phyloP scores from a whole-genome alignment of 2,329 filamentous ascomycete species.

The Plenodomus lindquistii region DNA sequence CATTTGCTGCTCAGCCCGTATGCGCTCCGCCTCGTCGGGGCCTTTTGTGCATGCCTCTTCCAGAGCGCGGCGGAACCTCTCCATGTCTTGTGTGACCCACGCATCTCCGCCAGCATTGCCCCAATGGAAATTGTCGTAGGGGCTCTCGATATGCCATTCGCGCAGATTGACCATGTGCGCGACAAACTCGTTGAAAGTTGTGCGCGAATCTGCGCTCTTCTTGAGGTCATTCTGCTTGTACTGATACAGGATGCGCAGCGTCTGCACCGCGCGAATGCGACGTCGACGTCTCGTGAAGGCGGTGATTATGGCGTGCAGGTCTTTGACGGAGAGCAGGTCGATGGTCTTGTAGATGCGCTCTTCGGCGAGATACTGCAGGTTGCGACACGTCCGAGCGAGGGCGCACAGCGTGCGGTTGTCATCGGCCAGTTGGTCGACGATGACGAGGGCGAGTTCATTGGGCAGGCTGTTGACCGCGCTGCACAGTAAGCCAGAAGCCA shows the following conservation, averaged over 20 bases:
- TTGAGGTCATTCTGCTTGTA: constrained; percentile 21
- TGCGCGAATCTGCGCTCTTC: constrained; percentile 25
- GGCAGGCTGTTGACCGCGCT: constrained; percentile 22
- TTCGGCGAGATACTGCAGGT: constrained; percentile 36
- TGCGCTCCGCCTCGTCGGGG: constrained; percentile 15
- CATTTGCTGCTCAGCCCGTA: constrained; percentile 15
- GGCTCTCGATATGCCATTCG: constrained; percentile 41
- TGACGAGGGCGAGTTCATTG: constrained; percentile 34
- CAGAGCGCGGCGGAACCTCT: constrained; percentile 31
- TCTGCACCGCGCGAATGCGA: constrained; percentile 36
- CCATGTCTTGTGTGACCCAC: constrained; percentile 42
- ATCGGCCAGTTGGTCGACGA: constrained; percentile 31
- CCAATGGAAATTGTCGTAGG: constrained; percentile 42
- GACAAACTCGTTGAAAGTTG: constrained; percentile 33
- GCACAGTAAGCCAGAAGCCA: constrained; percentile 20
- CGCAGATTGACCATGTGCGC: constrained; percentile 35
- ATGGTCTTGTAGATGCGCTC: constrained; percentile 39
- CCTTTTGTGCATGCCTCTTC: constrained; percentile 29
- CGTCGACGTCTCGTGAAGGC: constrained; percentile 28
- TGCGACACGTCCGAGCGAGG: constrained; percentile 35
- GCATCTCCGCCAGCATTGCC: constrained; percentile 25
- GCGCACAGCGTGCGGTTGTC: constrained; percentile 27
- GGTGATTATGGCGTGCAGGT: constrained; percentile 29
- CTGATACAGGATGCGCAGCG: constrained; percentile 37
- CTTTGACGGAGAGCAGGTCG: constrained; percentile 28